Percentiles rank a stretch among this genome's conserved stretches.
Conservation (phyloP, 768 basidiomycete genomes). For the Leccinum sublutescens region DNA sequence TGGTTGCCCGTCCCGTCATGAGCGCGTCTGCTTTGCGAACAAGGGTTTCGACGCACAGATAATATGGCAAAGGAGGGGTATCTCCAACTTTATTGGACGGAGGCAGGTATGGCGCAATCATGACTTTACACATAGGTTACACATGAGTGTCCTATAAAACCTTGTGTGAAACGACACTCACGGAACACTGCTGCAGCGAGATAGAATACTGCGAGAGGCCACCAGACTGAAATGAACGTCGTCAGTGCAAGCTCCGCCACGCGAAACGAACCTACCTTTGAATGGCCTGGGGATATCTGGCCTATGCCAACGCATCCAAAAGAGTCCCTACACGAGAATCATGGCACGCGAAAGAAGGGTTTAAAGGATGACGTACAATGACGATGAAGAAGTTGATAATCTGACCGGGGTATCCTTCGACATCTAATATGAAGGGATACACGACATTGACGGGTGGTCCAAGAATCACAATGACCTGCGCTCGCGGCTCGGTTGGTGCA, state of each 20-base stretch:
- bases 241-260: background rate
- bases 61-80: constrained; percentile 60
- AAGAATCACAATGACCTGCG: constrained; percentile 51
- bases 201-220: constrained; percentile 54
- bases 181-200: constrained; percentile 50
- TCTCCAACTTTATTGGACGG: constrained; percentile 56
- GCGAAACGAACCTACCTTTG: constrained; percentile 37
- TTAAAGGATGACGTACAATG: constrained; percentile 35
- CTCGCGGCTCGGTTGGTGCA: background rate
- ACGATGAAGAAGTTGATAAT: constrained; percentile 58
- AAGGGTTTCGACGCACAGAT: constrained; percentile 34
- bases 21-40: constrained; percentile 32
- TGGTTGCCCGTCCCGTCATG: constrained; percentile 21
- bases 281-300: constrained; percentile 50
- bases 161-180: constrained; percentile 25
- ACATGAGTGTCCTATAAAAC: constrained; percentile 8
- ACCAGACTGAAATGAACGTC: constrained; percentile 43
- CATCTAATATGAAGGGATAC: constrained; percentile 61
- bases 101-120: constrained; percentile 54
- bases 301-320: constrained; percentile 53
- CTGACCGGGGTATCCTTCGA: constrained; percentile 48
- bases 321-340: constrained; percentile 40
- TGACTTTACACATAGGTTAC: constrained; percentile 33
- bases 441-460: constrained; percentile 51
- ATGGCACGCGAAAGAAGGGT: no score